These are phyloP conservation scores for Aspergillus mulundensis DNA, from an alignment of 495 filamentous ascomycete genomes.

Conservation along the genomic window DNA sequence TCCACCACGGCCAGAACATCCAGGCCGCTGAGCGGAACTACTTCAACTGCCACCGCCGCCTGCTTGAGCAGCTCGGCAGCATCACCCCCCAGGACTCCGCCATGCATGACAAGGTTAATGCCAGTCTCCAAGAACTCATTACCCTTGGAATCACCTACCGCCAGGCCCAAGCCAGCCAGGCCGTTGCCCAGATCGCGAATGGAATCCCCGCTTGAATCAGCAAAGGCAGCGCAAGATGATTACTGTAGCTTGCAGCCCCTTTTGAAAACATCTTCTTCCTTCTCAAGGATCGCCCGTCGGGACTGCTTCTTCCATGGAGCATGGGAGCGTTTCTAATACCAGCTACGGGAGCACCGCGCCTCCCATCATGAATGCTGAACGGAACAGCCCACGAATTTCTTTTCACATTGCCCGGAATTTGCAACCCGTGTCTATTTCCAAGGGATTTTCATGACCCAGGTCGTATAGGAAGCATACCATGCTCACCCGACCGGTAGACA, in stretches of 20 bases:
- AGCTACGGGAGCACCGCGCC: slow-evolving; percentile 11
- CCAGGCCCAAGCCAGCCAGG: slow-evolving; percentile 44
- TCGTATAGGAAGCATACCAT: background rate
- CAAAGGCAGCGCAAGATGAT: background rate
- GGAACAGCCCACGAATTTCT: slow-evolving; percentile 8
- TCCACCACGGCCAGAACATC: slow-evolving; percentile 41
- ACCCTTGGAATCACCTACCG: slow-evolving; percentile 45
- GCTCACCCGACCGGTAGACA: slow-evolving; percentile 2
- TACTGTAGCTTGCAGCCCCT: background rate
- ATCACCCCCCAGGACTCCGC: slow-evolving; percentile 42
- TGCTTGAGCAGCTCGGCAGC: slow-evolving; percentile 39
- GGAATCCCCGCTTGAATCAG: slow-evolving; percentile 35
- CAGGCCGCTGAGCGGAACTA: slow-evolving; percentile 45
- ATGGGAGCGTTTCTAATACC: slow-evolving; percentile 6
- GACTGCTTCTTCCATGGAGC: background rate
- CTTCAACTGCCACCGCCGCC: slow-evolving; percentile 39
- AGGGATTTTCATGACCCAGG: background rate
- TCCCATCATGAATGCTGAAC: slow-evolving; percentile 1
- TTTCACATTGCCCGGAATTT: slow-evolving; percentile 5
- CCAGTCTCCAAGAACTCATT: slow-evolving; percentile 45
- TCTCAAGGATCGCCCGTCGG: background rate
- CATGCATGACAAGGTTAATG: slow-evolving; percentile 47
- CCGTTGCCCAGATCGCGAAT: slow-evolving; percentile 33
- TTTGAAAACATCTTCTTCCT: slow-evolving; percentile 6
- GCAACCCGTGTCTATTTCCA: slow-evolving; percentile 3